Percentiles rank a stretch among this genome's conserved stretches.
These are phyloP conservation scores for Pezizomycotina sp. DNA, from an alignment of 2,329 filamentous ascomycete genomes.

Conservation along the genomic window DNA sequence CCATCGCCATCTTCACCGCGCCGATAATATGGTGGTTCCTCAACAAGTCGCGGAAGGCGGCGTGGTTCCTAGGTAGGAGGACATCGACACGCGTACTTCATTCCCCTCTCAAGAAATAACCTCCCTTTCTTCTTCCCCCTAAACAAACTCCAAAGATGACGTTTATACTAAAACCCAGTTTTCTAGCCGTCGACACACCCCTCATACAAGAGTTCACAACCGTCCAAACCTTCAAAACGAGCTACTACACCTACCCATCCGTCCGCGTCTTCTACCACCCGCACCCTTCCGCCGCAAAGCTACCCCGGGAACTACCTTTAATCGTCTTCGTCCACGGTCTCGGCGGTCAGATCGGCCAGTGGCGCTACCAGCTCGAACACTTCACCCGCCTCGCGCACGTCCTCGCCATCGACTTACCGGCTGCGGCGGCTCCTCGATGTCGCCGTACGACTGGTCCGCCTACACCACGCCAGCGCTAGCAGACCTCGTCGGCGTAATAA, in stretches of 20 bases:
- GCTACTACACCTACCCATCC: constrained; percentile 49
- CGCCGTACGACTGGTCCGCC: constrained; percentile 53
- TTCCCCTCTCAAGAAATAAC: too few relatives aligned
- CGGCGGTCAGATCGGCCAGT: constrained; percentile 82
- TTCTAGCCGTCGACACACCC: constrained; percentile 15
- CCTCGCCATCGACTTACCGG: constrained; percentile 85
- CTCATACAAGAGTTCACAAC: constrained; percentile 16
- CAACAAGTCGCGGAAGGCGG: too few relatives aligned
- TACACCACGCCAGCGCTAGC: constrained; percentile 63
- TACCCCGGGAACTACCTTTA: constrained; percentile 63
- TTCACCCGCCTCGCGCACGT: constrained; percentile 67
- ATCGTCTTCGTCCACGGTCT: constrained; percentile 86
- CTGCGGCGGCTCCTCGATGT: constrained; percentile 65
- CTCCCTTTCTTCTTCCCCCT: constrained; percentile 5
- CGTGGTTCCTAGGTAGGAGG: too few relatives aligned
- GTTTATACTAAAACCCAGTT: too few relatives aligned
- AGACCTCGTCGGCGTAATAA: constrained; percentile 56
- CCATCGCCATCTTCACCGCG: too few relatives aligned
- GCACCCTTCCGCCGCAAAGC: constrained; percentile 66
- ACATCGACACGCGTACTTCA: too few relatives aligned
- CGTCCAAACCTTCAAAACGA: constrained; percentile 49
- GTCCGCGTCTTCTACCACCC: constrained; percentile 70
- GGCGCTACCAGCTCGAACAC: constrained; percentile 62
- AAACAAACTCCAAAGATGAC: too few relatives aligned
- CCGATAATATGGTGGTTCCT: too few relatives aligned